Conservation (phyloP, 352 stramenopile genomes). For the Globisporangium spiculum region DNA sequence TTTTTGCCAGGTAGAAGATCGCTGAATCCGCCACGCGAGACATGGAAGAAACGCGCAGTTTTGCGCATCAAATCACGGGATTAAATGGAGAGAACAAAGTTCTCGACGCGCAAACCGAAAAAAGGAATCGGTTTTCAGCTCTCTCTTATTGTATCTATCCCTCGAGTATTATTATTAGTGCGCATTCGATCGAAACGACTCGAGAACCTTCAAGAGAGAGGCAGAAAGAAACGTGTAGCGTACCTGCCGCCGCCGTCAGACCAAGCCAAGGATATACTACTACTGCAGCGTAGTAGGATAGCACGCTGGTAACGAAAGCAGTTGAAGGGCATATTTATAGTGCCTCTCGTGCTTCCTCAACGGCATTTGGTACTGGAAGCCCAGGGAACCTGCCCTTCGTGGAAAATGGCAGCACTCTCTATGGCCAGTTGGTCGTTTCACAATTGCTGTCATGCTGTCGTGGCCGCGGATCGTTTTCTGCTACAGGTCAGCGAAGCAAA, state of each 20-base stretch:
- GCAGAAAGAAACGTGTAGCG: neutral
- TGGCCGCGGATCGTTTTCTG: conserved; percentile 10
- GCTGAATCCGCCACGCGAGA: conserved; percentile 7
- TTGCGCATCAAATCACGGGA: neutral
- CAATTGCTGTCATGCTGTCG: neutral
- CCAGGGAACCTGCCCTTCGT: conserved; percentile 11
- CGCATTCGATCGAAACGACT: conserved; percentile 4
- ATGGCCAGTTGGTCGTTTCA: conserved; percentile 20
- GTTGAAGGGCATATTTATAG: conserved; percentile 18
- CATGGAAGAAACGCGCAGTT: neutral
- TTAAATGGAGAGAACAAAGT: conserved; percentile 4
- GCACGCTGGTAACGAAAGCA: conserved; percentile 2
- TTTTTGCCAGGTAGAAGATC: conserved; percentile 6
- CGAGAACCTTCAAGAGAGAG: conserved; percentile 8
- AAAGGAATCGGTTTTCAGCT: conserved; percentile 2
- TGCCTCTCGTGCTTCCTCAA: conserved; percentile 21
- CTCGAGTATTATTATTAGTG: neutral
- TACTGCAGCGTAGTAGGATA: too few relatives aligned
- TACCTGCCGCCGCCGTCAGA: neutral
- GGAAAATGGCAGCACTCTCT: conserved; percentile 17
- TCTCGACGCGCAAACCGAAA: neutral
- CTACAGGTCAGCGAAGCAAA: conserved; percentile 2
- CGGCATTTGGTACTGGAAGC: conserved; percentile 2
- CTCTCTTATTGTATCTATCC: neutral
- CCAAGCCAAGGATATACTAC: neutral